phyloP scores from a whole-genome alignment of 805 yeast genomes.

The Torulaspora delbrueckii region DNA sequence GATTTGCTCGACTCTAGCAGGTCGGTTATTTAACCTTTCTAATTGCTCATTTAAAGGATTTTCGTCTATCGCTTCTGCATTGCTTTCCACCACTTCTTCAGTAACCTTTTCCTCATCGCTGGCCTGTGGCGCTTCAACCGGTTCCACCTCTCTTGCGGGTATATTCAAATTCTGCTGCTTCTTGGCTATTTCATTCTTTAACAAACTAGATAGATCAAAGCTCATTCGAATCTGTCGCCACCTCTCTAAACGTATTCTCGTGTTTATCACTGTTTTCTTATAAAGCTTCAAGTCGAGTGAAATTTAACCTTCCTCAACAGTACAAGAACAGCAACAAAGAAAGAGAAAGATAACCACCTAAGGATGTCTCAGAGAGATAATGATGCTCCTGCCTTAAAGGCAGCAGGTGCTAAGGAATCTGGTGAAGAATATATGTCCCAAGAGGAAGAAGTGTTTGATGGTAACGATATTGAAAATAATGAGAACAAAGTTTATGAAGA shows the following conservation, averaged over 20 bases:
- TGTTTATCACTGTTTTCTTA: background rate
- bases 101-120: background rate
- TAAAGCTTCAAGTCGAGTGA: background rate
- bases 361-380: conserved; percentile 8
- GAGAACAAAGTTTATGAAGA: conserved; percentile 47
- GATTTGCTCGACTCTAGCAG: conserved; percentile 10
- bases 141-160: background rate
- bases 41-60: background rate
- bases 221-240: conserved; percentile 38
- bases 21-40: conserved; percentile 12
- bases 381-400: conserved; percentile 1
- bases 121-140: background rate
- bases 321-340: background rate
- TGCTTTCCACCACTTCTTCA: background rate
- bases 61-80: background rate
- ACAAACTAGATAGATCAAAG: conserved; percentile 43
- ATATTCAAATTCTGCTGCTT: conserved; percentile 32
- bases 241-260: background rate
- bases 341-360: background rate
- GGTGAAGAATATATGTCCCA: conserved; percentile 41
- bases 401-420: conserved; percentile 18
- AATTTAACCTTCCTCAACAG: background rate
- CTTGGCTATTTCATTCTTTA: conserved; percentile 46
- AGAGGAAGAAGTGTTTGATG: conserved; percentile 42
- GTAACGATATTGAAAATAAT: conserved; percentile 41